Base-by-base conservation (phyloP, 2,329 filamentous ascomycete genomes). In the Trichoderma arundinaceum region DNA sequence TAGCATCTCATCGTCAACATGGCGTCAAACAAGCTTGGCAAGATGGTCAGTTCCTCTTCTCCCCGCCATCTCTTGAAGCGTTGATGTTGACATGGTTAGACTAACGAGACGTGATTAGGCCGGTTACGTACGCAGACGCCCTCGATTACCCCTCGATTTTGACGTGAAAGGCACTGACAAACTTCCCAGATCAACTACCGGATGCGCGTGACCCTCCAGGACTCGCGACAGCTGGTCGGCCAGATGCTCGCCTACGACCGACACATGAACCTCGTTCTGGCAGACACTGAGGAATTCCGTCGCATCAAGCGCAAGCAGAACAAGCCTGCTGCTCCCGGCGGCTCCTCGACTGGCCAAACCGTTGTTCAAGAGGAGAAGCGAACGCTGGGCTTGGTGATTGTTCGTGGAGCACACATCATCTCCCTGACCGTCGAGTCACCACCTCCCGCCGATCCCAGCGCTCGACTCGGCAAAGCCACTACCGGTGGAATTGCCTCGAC, bases 261-360 rank as follows among this genome's bases (percentile, higher is more conserved):
- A 93, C 95, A 99, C 81, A 99, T 99, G 95, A 99, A 99, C 79
- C 88, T 99, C 71, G 95, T 99, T 68, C 91, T 99, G 69, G 95
- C 94, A 80, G 95, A 99, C 76, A 98, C 95, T 72, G 95, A 99
- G 86, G 94, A 98, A 79, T 97, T 97, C 80, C 91, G 94, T 77
- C 91, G 91, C 76, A 90, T 94, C 69, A 96, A 95, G 83, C 88
- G 91, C 79, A 94, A 91, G 83, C 87, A 90, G 73, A 85, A 87
- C 72, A 96, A 95, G 82, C 82, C 86, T 61, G 79, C 85, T 58
- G 88, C 90, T 49, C 87, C 89, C 22, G 85, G 85, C 68, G 83
- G 88, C 70, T 84, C 67, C 19, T 82, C 86, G 59, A 78, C 85
- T 57, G 82, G 85, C 69, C 86, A 91, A 75, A 86, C 90, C 56